Base-by-base conservation (phyloP, 73 alveolate genomes). In the Effrenium voratum region DNA sequence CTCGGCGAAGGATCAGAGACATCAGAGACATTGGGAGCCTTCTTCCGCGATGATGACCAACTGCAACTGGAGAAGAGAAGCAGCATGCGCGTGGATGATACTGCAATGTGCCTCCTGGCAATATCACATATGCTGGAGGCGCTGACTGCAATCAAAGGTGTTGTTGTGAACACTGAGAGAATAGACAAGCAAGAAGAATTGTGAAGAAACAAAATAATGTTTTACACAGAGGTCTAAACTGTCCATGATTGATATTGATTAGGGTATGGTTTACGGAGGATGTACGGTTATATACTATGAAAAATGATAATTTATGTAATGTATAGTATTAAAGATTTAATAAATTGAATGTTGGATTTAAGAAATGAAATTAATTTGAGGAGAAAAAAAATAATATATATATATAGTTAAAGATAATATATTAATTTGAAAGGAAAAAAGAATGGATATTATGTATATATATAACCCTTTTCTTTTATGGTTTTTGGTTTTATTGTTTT, bases 101-200 rank as follows among this genome's bases (percentile, higher is more conserved):
- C 95, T 5, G 95, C 95, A 45, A 88, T 88, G 95, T 88, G 95
- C n/a, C 85, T 88, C 50, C 60, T 66, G 4, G 95, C 95, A 22
- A 45, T 88, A 32, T 55, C 85, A 24, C 95, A 88, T 43, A 68
- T 88, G 84, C 63, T 88, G 30, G 95, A 88, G 76, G 63, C 95
- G 70, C 28, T 88, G 95, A 44, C 55, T 4, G 16, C 84, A 70
- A 88, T 88, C 52, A 41, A 63, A 24, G 70, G 83, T 26, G 95
- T 88, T 34, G 84, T 60, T 16, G 95, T 46, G 44, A 30, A 30
- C 16, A 12, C 16, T 38, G 30, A 66, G 30, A 28, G n/a, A 36
- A 2, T 41, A 0, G 15, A n/a, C 28, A 32, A 40, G 52, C 84
- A 34, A 73, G 84, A 34, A 1, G 80, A 73, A 30, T 41, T 73